Evolutionary conservation across 305 asterid species (phyloP).

Genomic region (Fraxinus latifolia): DNA sequence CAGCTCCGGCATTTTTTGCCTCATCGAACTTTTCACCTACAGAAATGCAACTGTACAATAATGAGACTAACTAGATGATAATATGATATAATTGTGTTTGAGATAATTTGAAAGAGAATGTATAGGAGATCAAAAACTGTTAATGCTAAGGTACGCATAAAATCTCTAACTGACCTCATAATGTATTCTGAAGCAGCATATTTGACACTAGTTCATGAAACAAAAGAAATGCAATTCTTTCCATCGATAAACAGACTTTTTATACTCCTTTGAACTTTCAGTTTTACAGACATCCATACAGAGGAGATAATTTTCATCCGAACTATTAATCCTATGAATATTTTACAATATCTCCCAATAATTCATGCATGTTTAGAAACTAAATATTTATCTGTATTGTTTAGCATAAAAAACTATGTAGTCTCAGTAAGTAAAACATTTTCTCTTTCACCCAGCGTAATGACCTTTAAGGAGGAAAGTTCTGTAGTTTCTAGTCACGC

Average conservation of each 20-base stretch:
- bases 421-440: not conserved
- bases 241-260: not conserved
- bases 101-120: slow-evolving; percentile 13
- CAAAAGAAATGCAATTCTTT: not conserved
- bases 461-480: not conserved
- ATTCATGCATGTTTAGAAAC: slow-evolving; percentile 11
- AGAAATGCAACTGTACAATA: slow-evolving; percentile 28
- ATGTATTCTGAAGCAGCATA: not conserved
- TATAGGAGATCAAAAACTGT: not conserved
- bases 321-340: not conserved
- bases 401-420: not conserved
- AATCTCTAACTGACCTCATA: not conserved
- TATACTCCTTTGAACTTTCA: not conserved
- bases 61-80: slow-evolving; percentile 24
- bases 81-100: slow-evolving; percentile 11
- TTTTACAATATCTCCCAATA: not conserved
- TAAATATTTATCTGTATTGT: not conserved
- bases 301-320: not conserved
- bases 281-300: not conserved
- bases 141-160: not conserved
- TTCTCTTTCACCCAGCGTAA: not conserved
- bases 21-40: slow-evolving; percentile 94
- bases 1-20: slow-evolving; percentile 97
- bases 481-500: not conserved
- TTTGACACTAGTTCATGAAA: not conserved